Evolutionary conservation across 495 filamentous ascomycete species (phyloP).

Genomic region (Hypoxylon fuscum): DNA sequence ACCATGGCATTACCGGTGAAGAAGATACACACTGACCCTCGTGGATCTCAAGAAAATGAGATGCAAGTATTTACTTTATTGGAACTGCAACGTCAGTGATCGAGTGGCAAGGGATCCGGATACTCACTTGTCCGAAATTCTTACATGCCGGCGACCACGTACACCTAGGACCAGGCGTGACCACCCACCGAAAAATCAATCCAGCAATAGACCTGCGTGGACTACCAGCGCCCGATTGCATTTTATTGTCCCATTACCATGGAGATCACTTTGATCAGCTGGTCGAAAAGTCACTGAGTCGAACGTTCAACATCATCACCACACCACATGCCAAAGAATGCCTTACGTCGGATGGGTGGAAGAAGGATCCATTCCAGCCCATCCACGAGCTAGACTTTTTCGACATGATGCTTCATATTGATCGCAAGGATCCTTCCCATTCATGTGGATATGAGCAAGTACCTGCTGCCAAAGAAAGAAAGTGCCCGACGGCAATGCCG

Average conservation of each 20-base stretch:
- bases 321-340: constrained; percentile 69
- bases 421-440: constrained; percentile 20
- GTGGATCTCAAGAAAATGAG: constrained; percentile 29
- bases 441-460: constrained; percentile 28
- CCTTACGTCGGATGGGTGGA: constrained; percentile 47
- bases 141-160: constrained; percentile 75
- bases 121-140: constrained; percentile 79
- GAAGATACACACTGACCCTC: constrained; percentile 27
- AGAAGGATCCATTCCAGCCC: constrained; percentile 60
- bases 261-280: constrained; percentile 71
- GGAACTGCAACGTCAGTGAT: constrained; percentile 74
- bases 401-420: constrained; percentile 62
- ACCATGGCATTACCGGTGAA: constrained; percentile 16
- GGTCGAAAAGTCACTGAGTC: constrained; percentile 65
- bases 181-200: constrained; percentile 60
- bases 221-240: constrained; percentile 67
- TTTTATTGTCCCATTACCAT: constrained; percentile 74
- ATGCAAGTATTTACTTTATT: constrained; percentile 61
- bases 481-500: constrained; percentile 75
- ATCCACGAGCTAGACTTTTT: constrained; percentile 66
- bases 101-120: constrained; percentile 68
- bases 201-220: constrained; percentile 69
- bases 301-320: constrained; percentile 70
- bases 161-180: constrained; percentile 71
- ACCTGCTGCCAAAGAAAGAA: constrained; percentile 62